phyloP scores from a whole-genome alignment of 192 early-diverging fungal genomes.

The Linnemannia elongata region DNA sequence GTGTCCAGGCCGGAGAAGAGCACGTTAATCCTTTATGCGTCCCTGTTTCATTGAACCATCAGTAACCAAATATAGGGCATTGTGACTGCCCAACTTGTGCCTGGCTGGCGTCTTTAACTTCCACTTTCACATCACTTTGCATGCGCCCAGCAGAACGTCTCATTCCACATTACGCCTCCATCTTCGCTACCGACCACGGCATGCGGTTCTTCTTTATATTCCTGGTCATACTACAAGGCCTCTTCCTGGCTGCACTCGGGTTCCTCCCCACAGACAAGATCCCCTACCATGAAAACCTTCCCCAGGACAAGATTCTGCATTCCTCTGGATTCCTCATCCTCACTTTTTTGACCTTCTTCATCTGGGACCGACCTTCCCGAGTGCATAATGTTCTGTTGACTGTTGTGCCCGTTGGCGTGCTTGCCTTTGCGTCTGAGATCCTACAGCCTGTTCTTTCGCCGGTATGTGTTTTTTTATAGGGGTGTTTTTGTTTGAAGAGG shows the following conservation, averaged over 20 bases:
- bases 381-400: slow-evolving; percentile 39
- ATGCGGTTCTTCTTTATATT: slow-evolving; percentile 51
- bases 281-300: slow-evolving; percentile 50
- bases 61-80: too few relatives aligned
- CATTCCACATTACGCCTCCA: background rate
- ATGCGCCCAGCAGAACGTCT: background rate
- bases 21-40: too few relatives aligned
- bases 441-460: slow-evolving; percentile 49
- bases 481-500: background rate
- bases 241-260: slow-evolving; percentile 34
- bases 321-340: slow-evolving; percentile 51
- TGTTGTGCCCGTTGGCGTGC: slow-evolving; percentile 21
- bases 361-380: slow-evolving; percentile 40
- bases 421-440: slow-evolving; percentile 49
- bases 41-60: too few relatives aligned
- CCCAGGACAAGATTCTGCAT: slow-evolving; percentile 48
- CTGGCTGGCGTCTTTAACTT: too few relatives aligned
- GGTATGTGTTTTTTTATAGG: slow-evolving; percentile 9
- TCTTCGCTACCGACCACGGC: background rate
- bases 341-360: slow-evolving; percentile 51
- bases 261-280: slow-evolving; percentile 51
- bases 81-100: too few relatives aligned
- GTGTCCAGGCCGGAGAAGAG: background rate
- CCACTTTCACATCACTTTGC: too few relatives aligned
- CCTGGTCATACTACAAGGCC: slow-evolving; percentile 39